A percentile compares a stretch with the other conserved stretches of the same genome.
Conservation (phyloP, 768 basidiomycete genomes). For the Suillus luteus region DNA sequence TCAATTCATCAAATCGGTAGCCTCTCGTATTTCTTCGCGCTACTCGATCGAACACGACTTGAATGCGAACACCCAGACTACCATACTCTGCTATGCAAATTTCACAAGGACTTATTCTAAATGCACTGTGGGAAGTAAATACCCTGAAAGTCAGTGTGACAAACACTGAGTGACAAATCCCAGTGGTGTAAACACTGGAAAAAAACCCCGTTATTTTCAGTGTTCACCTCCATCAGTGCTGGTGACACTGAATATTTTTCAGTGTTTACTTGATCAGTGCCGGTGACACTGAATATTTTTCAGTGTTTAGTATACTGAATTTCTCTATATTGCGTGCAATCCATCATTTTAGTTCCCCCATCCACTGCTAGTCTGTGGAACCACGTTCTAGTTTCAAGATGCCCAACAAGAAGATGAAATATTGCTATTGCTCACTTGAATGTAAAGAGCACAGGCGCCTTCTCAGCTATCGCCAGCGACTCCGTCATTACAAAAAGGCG, state of each 20-base stretch:
- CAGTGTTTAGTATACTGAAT: background rate
- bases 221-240: background rate
- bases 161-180: background rate
- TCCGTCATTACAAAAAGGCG: background rate
- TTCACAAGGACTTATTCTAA: slow-evolving; percentile 34
- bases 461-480: background rate
- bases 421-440: background rate
- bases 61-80: slow-evolving; percentile 37
- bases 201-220: background rate
- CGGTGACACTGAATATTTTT: background rate
- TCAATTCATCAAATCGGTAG: slow-evolving; percentile 25
- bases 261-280: background rate
- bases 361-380: slow-evolving; percentile 28
- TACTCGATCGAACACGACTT: slow-evolving; percentile 31
- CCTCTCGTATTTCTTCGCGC: slow-evolving; percentile 31
- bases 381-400: background rate
- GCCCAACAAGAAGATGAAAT: background rate
- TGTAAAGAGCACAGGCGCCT: background rate
- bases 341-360: too few relatives aligned
- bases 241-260: background rate
- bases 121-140: slow-evolving; percentile 17
- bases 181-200: background rate
- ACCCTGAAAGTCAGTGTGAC: background rate
- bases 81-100: slow-evolving; percentile 37
- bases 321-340: too few relatives aligned